A percentile compares a stretch with the other conserved stretches of the same genome.
Evolutionary conservation across 1,284 basidiomycete genomes (phyloP).

Genomic region (Leccinum pallidistipes): DNA sequence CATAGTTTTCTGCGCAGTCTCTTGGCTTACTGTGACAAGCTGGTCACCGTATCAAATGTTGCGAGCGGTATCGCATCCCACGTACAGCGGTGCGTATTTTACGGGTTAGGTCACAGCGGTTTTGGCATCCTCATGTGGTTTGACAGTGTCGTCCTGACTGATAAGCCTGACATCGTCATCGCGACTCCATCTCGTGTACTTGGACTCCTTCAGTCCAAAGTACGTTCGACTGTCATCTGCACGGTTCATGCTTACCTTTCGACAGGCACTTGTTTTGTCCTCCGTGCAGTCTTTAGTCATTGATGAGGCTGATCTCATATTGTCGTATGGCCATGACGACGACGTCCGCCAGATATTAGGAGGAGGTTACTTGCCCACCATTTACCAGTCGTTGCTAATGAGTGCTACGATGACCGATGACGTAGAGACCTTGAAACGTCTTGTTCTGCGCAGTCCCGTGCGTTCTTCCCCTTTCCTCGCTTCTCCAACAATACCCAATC

Average conservation of each 20-base stretch:
- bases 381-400: conserved; percentile 96
- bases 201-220: conserved; percentile 78
- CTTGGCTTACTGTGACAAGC: conserved; percentile 74
- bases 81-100: conserved; percentile 64
- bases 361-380: conserved; percentile 77
- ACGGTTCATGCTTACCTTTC: conserved; percentile 3
- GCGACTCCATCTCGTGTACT: conserved; percentile 89
- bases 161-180: conserved; percentile 91
- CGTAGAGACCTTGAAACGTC: conserved; percentile 87
- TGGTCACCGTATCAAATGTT: conserved; percentile 78
- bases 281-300: conserved; percentile 88
- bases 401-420: conserved; percentile 98
- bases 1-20: conserved; percentile 68
- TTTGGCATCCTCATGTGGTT: conserved; percentile 3
- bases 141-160: conserved; percentile 74
- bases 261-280: conserved; percentile 58
- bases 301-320: conserved; percentile 96
- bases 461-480: conserved; percentile 28
- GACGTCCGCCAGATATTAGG: conserved; percentile 84
- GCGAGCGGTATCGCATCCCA: conserved; percentile 73
- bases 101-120: no score
- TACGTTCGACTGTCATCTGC: conserved; percentile 24
- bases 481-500: not conserved
- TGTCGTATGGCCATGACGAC: conserved; percentile 96
- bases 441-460: conserved; percentile 87